phyloP scores from a whole-genome alignment of 805 yeast genomes.

The Phaffomyces opuntiae region DNA sequence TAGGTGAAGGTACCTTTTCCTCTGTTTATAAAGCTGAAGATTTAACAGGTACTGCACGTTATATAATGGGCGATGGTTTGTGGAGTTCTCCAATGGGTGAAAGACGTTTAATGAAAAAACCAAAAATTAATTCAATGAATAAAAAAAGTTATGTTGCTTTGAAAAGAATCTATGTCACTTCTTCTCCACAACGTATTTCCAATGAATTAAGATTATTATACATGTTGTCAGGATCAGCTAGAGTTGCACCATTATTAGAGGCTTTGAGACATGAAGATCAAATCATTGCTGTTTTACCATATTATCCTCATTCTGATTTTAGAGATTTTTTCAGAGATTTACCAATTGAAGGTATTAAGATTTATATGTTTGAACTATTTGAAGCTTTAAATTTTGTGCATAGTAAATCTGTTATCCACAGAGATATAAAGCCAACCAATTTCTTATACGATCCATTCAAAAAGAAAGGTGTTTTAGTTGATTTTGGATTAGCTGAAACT shows the following conservation, averaged over 20 bases:
- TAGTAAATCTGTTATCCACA: slow-evolving; percentile 60
- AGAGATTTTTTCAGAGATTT: slow-evolving; percentile 78
- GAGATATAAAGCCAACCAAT: slow-evolving; percentile 78
- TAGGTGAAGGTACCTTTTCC: slow-evolving; percentile 91
- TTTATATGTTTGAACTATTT: slow-evolving; percentile 73
- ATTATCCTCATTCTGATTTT: slow-evolving; percentile 85
- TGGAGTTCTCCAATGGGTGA: slow-evolving; percentile 26
- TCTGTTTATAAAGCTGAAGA: slow-evolving; percentile 73
- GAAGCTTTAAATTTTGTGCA: slow-evolving; percentile 66
- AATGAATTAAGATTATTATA: slow-evolving; percentile 80
- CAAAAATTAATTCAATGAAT: slow-evolving; percentile 17
- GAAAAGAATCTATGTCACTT: slow-evolving; percentile 89
- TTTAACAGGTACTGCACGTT: slow-evolving; percentile 25
- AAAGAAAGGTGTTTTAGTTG: slow-evolving; percentile 60
- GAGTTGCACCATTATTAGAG: slow-evolving; percentile 85
- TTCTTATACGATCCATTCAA: slow-evolving; percentile 47
- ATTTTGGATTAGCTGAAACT: slow-evolving; percentile 70
- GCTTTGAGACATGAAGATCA: slow-evolving; percentile 86
- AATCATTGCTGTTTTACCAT: slow-evolving; percentile 87
- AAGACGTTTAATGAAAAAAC: slow-evolving; percentile 27
- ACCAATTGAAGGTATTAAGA: slow-evolving; percentile 71
- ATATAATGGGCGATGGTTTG: slow-evolving; percentile 27
- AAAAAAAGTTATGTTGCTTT: slow-evolving; percentile 59
- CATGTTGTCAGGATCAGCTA: slow-evolving; percentile 55
- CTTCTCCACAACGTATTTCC: slow-evolving; percentile 85